Evolutionary conservation across 1,284 basidiomycete species (phyloP).

Genomic region (Xanthoconium separans): DNA sequence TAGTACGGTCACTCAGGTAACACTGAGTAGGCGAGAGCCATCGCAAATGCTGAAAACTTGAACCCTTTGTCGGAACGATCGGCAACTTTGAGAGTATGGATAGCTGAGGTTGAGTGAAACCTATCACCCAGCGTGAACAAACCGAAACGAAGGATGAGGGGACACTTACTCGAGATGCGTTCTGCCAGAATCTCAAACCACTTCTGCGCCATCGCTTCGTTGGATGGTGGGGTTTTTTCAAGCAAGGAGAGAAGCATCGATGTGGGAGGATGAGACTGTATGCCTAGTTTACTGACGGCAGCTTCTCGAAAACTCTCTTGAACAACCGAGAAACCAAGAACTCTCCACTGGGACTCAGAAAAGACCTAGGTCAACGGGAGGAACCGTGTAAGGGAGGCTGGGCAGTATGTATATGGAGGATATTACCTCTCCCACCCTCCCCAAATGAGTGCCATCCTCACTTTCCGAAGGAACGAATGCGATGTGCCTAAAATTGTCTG

Average conservation of each 20-base stretch:
- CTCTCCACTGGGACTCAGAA: constrained; percentile 66
- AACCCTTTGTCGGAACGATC: constrained; percentile 53
- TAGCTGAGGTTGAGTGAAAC: constrained; percentile 24
- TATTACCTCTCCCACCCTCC: constrained; percentile 68
- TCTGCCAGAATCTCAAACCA: constrained; percentile 82
- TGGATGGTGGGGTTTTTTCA: constrained; percentile 60
- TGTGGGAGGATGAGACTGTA: constrained; percentile 75
- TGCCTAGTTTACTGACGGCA: constrained; percentile 65
- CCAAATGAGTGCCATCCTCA: constrained; percentile 45
- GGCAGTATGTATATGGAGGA: background rate
- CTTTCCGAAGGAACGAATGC: constrained; percentile 82
- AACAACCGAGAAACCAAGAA: constrained; percentile 75
- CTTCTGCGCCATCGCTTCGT: constrained; percentile 52
- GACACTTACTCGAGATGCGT: constrained; percentile 59
- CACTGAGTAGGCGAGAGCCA: constrained; percentile 66
- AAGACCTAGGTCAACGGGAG: constrained; percentile 64
- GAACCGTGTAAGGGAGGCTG: background rate
- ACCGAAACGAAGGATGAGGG: background rate
- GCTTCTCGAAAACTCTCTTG: constrained; percentile 51
- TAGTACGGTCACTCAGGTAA: constrained; percentile 58
- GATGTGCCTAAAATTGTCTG: constrained; percentile 50
- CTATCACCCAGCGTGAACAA: constrained; percentile 10
- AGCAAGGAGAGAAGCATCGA: constrained; percentile 65
- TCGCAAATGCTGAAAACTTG: constrained; percentile 20
- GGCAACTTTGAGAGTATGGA: constrained; percentile 44